Evolutionary conservation across 2,329 filamentous ascomycete species (phyloP).

Genomic region (Microdochium bolleyi): DNA sequence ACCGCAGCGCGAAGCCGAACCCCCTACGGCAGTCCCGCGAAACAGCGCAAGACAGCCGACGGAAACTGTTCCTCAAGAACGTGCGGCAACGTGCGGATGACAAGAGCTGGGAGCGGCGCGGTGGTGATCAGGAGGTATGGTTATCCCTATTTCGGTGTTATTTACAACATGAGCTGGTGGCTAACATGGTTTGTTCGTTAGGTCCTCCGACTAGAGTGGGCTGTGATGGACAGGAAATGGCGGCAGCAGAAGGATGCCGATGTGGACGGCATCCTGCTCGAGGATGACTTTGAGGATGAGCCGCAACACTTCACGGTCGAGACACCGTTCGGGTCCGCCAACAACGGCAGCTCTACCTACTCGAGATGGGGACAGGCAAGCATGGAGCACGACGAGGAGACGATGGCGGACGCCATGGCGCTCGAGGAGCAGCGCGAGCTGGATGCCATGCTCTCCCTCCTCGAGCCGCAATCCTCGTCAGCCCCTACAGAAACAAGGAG

Average conservation of each 20-base stretch:
- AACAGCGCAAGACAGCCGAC: slow-evolving; percentile 53
- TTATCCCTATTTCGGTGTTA: not conserved
- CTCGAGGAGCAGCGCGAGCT: slow-evolving; percentile 47
- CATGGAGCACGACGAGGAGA: slow-evolving; percentile 34
- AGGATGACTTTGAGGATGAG: slow-evolving; percentile 44
- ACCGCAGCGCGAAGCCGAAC: slow-evolving; percentile 51
- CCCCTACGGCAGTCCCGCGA: slow-evolving; percentile 54
- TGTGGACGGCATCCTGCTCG: slow-evolving; percentile 31
- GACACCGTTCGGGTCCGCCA: not conserved
- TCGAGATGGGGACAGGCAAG: slow-evolving; percentile 4
- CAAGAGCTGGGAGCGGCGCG: slow-evolving; percentile 48
- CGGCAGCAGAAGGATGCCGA: slow-evolving; percentile 29
- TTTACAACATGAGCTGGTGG: not conserved
- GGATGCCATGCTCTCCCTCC: slow-evolving; percentile 46
- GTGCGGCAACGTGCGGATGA: slow-evolving; percentile 55
- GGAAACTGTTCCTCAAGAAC: slow-evolving; percentile 62
- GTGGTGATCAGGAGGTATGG: slow-evolving; percentile 52
- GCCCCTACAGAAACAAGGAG: slow-evolving; percentile 15
- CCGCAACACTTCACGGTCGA: slow-evolving; percentile 23
- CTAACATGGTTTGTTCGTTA: slow-evolving; percentile 7
- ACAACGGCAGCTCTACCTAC: not conserved
- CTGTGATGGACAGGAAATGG: slow-evolving; percentile 26
- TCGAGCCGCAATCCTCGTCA: slow-evolving; percentile 19
- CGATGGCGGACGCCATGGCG: slow-evolving; percentile 44
- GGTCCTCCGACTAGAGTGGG: slow-evolving; percentile 34